These are phyloP conservation scores for Tinospora cordifolia DNA, from an alignment of 164 flowering plant genomes.

Conservation along the genomic window DNA sequence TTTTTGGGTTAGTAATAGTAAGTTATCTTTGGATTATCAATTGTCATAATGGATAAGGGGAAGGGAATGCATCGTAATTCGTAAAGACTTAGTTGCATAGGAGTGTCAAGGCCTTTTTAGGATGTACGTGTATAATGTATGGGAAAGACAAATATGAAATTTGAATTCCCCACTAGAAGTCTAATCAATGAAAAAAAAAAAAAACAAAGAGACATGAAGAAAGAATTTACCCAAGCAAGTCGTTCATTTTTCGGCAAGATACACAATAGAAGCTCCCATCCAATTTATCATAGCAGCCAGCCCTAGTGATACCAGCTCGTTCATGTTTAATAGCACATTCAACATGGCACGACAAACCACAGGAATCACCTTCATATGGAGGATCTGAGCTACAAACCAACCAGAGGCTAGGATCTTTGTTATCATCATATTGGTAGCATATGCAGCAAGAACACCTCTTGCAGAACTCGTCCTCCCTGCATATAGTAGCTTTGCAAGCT, in stretches of 20 bases:
- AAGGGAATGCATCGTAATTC: too few species aligned
- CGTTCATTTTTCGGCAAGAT: constrained; percentile 82
- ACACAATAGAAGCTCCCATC: constrained; percentile 79
- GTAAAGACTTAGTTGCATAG: too few species aligned
- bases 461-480: constrained; percentile 58
- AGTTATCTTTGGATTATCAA: too few species aligned
- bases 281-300: constrained; percentile 24
- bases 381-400: constrained; percentile 69
- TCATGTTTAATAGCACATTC: constrained; percentile 77
- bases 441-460: constrained; percentile 93
- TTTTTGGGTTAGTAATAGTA: too few species aligned
- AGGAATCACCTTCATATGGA: constrained; percentile 53
- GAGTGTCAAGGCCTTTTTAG: too few species aligned
- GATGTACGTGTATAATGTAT: too few species aligned
- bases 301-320: constrained; percentile 51
- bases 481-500: constrained; percentile 68
- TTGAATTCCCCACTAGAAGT: neutral
- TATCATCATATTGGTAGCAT: constrained; percentile 74
- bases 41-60: too few species aligned
- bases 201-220: constrained; percentile 4
- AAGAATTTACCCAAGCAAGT: constrained; percentile 58
- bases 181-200: constrained; percentile 6
- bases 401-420: constrained; percentile 98
- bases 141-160: neutral
- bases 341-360: constrained; percentile 88